A percentile compares a stretch with the other conserved stretches of the same genome.
phyloP scores from a whole-genome alignment of 2,329 filamentous ascomycete genomes.

The Madurella fahalii region DNA sequence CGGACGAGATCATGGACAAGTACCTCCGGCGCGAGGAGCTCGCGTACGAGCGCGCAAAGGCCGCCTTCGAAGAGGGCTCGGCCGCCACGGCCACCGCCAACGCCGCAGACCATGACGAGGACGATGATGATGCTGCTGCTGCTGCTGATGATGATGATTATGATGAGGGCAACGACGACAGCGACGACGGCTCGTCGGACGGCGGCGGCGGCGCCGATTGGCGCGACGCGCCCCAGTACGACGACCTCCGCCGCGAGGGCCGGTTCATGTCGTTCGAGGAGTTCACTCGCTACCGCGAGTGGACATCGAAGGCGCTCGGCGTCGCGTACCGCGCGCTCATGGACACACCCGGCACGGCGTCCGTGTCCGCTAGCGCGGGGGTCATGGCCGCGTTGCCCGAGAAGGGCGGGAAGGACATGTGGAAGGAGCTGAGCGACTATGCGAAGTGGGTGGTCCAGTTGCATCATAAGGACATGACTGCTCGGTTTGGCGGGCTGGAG shows the following conservation, averaged over 20 bases:
- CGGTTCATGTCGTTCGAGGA: conserved; percentile 46
- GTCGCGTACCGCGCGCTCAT: conserved; percentile 36
- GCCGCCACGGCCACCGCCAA: conserved; percentile 11
- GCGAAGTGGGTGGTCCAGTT: too few relatives aligned
- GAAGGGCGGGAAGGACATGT: too few relatives aligned
- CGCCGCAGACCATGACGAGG: too few relatives aligned
- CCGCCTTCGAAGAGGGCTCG: conserved; percentile 33
- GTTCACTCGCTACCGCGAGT: conserved; percentile 40
- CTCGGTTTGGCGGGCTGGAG: too few relatives aligned
- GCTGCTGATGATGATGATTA: too few relatives aligned
- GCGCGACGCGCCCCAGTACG: conserved; percentile 27
- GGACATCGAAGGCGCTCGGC: conserved; percentile 31
- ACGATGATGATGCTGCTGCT: too few relatives aligned
- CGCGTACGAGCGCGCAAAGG: conserved; percentile 34
- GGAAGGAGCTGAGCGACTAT: too few relatives aligned
- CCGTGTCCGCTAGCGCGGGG: too few relatives aligned
- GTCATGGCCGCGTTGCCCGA: too few relatives aligned
- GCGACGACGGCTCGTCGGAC: neutral
- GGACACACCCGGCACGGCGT: too few relatives aligned
- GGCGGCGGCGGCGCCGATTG: conserved; percentile 23
- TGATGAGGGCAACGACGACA: too few relatives aligned
- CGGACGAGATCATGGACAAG: conserved; percentile 30
- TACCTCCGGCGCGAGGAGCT: conserved; percentile 35
- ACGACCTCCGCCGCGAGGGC: conserved; percentile 26
- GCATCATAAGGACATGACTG: too few relatives aligned